Evolutionary conservation across 768 basidiomycete species (phyloP).

Genomic region (Boletus rufocinnamomeus): DNA sequence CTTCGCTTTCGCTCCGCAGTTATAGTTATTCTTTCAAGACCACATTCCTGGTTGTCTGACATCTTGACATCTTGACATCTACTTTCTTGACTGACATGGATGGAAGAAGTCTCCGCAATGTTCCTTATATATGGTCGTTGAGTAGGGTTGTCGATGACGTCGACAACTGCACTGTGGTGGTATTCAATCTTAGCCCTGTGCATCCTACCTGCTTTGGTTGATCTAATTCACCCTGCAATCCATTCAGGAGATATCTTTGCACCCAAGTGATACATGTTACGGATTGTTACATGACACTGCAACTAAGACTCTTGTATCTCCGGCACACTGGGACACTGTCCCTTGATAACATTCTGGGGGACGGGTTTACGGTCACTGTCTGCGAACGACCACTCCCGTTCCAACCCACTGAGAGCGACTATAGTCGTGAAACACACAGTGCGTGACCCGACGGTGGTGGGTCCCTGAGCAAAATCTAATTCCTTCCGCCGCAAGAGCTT

Average conservation of each 20-base stretch:
- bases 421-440: not conserved
- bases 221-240: not conserved
- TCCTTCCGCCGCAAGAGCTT: not conserved
- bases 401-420: not conserved
- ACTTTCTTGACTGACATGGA: not conserved
- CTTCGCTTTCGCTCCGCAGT: not conserved
- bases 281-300: not conserved
- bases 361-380: not conserved
- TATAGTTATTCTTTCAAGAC: not conserved
- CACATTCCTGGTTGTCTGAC: not conserved
- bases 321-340: not conserved
- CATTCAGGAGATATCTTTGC: not conserved
- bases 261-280: not conserved
- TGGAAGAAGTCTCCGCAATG: not conserved
- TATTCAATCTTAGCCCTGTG: not conserved
- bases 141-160: too few species aligned
- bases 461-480: not conserved
- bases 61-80: not conserved
- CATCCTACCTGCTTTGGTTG: not conserved
- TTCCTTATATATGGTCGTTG: not conserved
- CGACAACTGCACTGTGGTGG: not conserved
- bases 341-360: not conserved
- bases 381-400: not conserved
- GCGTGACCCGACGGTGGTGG: not conserved
- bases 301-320: not conserved